Percentiles rank a stretch among this genome's conserved stretches.
Conservation (phyloP, 805 yeast genomes). For the Candida vaughaniae region DNA sequence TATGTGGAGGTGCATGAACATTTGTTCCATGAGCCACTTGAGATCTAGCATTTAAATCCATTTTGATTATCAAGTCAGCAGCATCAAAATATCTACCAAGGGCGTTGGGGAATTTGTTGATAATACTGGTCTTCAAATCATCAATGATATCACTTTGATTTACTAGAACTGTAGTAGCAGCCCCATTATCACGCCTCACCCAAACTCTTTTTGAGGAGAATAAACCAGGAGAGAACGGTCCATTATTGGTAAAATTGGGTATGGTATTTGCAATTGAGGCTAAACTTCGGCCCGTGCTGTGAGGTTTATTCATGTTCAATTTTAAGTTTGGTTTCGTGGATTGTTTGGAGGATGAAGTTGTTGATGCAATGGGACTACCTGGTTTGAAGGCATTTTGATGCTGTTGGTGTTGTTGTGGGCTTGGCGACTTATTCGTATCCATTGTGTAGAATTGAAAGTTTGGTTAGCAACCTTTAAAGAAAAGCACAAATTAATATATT, state of each 20-base stretch:
- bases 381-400: background rate
- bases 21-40: constrained; percentile 8
- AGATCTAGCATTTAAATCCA: constrained; percentile 20
- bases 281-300: constrained; percentile 6
- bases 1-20: constrained; percentile 10
- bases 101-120: constrained; percentile 66
- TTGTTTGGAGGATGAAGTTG: constrained; percentile 5
- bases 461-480: too few relatives aligned
- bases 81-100: constrained; percentile 63
- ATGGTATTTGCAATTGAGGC: constrained; percentile 11
- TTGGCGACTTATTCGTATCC: constrained; percentile 8
- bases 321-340: constrained; percentile 13
- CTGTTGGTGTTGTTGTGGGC: constrained; percentile 7
- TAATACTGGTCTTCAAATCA: constrained; percentile 69
- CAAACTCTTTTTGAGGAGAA: constrained; percentile 46
- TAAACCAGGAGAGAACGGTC: constrained; percentile 16
- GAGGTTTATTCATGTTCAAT: constrained; percentile 14
- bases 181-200: constrained; percentile 50
- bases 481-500: too few relatives aligned
- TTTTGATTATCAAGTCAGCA: constrained; percentile 54
- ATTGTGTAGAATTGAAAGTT: too few relatives aligned
- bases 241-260: constrained; percentile 12
- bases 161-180: constrained; percentile 70
- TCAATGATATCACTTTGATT: constrained; percentile 69
- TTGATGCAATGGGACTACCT: background rate